Percentiles rank a stretch among this genome's conserved stretches.
Conservation (phyloP, 108 stramenopile species). For the Skeletonema tropicum region DNA sequence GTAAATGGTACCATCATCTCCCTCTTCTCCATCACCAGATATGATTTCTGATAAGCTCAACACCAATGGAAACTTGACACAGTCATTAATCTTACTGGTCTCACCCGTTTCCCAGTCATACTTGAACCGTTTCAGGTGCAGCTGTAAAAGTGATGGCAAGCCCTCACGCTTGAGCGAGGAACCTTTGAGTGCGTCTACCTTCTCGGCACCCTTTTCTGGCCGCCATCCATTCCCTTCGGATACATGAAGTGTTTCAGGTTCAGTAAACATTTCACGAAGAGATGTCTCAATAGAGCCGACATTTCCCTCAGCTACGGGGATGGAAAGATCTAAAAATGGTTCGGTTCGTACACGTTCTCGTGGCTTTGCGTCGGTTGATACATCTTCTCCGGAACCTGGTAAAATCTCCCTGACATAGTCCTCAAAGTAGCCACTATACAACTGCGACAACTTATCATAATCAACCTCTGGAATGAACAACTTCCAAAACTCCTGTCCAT, state of each 20-base stretch:
- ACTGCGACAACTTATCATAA: conserved; percentile 47
- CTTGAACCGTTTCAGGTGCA: conserved; percentile 84
- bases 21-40: conserved; percentile 11
- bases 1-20: conserved; percentile 49
- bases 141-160: conserved; percentile 76
- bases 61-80: conserved; percentile 60
- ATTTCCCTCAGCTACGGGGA: conserved; percentile 62
- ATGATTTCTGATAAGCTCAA: conserved; percentile 25
- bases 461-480: conserved; percentile 74
- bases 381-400: conserved; percentile 38
- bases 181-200: conserved; percentile 87
- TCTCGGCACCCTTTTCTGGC: conserved; percentile 86
- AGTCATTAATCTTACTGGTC: conserved; percentile 75
- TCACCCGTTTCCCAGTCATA: conserved; percentile 84
- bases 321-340: conserved; percentile 80
- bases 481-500: conserved; percentile 93
- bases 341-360: conserved; percentile 71
- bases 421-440: conserved; percentile 80
- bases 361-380: conserved; percentile 22
- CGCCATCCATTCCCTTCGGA: conserved; percentile 90
- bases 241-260: conserved; percentile 73
- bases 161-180: conserved; percentile 59
- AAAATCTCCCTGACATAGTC: conserved; percentile 67
- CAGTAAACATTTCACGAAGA: conserved; percentile 60
- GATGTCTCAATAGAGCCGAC: conserved; percentile 57